These are phyloP conservation scores for Symmetrospora coprosmae DNA, from an alignment of 768 basidiomycete species.

Conservation along the genomic window DNA sequence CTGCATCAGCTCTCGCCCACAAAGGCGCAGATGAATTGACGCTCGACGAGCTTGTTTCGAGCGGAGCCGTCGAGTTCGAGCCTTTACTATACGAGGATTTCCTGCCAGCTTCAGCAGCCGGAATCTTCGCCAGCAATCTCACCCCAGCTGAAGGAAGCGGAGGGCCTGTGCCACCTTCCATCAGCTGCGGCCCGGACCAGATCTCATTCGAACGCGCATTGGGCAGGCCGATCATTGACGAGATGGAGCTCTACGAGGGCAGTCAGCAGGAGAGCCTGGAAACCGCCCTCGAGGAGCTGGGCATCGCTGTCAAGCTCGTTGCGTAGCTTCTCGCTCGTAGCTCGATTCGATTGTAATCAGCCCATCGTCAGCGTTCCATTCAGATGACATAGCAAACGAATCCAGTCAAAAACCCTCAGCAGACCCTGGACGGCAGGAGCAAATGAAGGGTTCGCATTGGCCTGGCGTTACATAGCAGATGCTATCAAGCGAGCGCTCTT, in stretches of 20 bases:
- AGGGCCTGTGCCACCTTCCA: conserved; percentile 22
- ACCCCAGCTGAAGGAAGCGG: no score
- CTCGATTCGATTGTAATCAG: no score
- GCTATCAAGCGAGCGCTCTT: no score
- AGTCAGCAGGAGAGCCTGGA: conserved; percentile 25
- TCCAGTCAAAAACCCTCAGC: no score
- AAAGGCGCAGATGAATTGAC: neutral
- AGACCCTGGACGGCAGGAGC: no score
- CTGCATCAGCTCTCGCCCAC: neutral
- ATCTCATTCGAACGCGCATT: conserved; percentile 31
- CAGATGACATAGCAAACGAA: no score
- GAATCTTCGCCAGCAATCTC: conserved; percentile 35
- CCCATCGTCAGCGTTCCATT: no score
- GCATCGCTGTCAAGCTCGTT: no score
- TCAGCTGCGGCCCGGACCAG: conserved; percentile 20
- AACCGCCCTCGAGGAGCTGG: neutral
- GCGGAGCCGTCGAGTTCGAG: conserved; percentile 26
- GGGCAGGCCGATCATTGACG: conserved; percentile 29
- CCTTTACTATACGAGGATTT: conserved; percentile 36
- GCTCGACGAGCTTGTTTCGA: conserved; percentile 27
- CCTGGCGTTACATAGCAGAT: no score
- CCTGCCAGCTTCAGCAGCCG: conserved; percentile 35
- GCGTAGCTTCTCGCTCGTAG: no score
- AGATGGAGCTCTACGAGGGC: conserved; percentile 30
- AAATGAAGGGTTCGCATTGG: no score